Base-by-base conservation (phyloP, 208 protist genomes). In the Sergeia podlipaevii region DNA sequence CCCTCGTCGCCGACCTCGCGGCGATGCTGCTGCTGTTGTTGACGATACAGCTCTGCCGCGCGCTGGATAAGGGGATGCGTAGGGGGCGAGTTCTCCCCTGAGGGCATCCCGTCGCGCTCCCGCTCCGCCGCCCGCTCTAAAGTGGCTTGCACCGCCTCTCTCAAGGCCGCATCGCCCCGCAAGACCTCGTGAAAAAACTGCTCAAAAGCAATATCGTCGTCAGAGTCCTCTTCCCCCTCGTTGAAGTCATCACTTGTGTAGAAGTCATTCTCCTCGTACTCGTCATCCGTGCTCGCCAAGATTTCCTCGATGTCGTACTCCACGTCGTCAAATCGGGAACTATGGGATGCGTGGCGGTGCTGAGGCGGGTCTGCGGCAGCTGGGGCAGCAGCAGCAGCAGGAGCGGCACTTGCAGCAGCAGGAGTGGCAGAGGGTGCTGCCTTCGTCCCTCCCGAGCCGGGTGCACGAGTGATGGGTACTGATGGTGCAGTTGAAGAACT, bases 221-320 rank as follows among this genome's bases (percentile, higher is more conserved):
- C 57, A 23, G 52, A 41, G 15, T 51, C 44, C 7, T 52, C 55
- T 5, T 61, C 55, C 10, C 52, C 57, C 15, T 61, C 55, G 41
- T 51, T 28, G 8, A 18, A 57, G 33, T 23, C 50, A 26, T 20
- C 36, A 6, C 60, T 51, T n/a, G 53, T 48, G 28, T 43, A 32
- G 13, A 34, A 39, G 6, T 63, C 57, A 13, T 28, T 48, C n/a
- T 51, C 45, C 20, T 63, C 57, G 36, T 26, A 30, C 28, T 60
- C 38, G 26, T 60, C 54, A 11, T 56, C 59, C 6, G 58, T 38
- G 4, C 39, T 23, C 11, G 33, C 18, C 3, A 41, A 23, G 21
- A 49, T 13, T 30, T 42, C 21, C 20, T 63, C 48, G 42, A 57
- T 58, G 52, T 71, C 64, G 8, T 60, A 13, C 28, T 60, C 64